Evolutionary conservation across 176 grass and related monocot species (phyloP).

Genomic region (Oryza nivara): DNA sequence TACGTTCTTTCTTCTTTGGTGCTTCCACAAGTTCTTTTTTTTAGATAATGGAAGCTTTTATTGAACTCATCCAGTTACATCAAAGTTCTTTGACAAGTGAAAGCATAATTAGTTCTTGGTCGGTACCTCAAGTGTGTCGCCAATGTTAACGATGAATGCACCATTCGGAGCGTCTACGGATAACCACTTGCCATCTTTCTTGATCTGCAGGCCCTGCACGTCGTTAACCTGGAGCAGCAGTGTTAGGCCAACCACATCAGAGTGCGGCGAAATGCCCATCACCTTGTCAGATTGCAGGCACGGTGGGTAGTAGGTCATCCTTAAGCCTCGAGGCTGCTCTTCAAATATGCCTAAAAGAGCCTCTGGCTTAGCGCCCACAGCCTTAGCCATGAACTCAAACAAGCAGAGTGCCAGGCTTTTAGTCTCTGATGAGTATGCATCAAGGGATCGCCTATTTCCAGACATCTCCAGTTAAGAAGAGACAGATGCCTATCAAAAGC

Average conservation of each 20-base stretch:
- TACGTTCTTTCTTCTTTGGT: too few species aligned
- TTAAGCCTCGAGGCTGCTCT: conserved; percentile 43
- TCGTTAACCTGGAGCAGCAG: conserved; percentile 59
- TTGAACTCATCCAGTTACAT: too few species aligned
- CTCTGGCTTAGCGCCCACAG: conserved; percentile 46
- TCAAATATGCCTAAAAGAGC: conserved; percentile 44
- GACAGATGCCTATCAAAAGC: neutral
- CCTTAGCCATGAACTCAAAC: conserved; percentile 51
- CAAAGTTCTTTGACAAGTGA: neutral
- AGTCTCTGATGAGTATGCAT: conserved; percentile 18
- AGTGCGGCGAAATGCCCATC: conserved; percentile 70
- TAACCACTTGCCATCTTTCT: conserved; percentile 55
- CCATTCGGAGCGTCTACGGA: conserved; percentile 31
- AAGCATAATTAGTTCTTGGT: neutral
- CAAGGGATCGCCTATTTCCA: neutral
- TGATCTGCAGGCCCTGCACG: conserved; percentile 69
- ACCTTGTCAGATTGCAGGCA: conserved; percentile 60
- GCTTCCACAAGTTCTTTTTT: too few species aligned
- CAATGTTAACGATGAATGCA: conserved; percentile 50
- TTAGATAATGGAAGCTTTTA: too few species aligned
- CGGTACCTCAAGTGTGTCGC: conserved; percentile 58
- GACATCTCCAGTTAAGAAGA: neutral
- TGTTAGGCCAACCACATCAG: conserved; percentile 52
- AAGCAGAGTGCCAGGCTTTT: neutral
- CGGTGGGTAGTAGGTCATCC: conserved; percentile 78